These are phyloP conservation scores for Raphanus hybrid DNA, from an alignment of 441 rosid genomes.

Conservation along the genomic window DNA sequence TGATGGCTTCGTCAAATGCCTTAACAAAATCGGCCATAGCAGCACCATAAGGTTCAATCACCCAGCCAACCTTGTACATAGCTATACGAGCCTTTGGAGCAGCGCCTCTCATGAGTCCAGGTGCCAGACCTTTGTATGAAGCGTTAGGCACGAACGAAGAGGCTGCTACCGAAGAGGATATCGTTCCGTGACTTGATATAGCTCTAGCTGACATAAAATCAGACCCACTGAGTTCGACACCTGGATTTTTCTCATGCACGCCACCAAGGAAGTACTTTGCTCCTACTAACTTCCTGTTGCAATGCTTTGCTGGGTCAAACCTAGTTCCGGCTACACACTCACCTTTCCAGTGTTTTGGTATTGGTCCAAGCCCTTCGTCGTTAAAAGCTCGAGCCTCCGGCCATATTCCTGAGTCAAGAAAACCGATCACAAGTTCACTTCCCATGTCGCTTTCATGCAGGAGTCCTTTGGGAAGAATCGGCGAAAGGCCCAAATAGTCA, in stretches of 20 bases:
- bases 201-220: slow-evolving; percentile 51
- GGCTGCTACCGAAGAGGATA: slow-evolving; percentile 62
- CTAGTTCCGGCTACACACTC: slow-evolving; percentile 59
- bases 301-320: slow-evolving; percentile 54
- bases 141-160: slow-evolving; percentile 51
- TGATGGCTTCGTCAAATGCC: slow-evolving; percentile 62
- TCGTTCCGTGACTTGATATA: slow-evolving; percentile 57
- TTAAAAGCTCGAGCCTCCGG: slow-evolving; percentile 63
- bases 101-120: slow-evolving; percentile 69
- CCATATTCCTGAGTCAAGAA: slow-evolving; percentile 71
- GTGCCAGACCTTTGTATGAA: slow-evolving; percentile 62
- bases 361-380: slow-evolving; percentile 49
- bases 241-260: background rate
- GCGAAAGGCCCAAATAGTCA: slow-evolving; percentile 61
- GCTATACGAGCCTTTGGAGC: slow-evolving; percentile 77
- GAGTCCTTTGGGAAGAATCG: slow-evolving; percentile 43
- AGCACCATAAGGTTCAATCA: background rate
- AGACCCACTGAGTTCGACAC: accelerated
- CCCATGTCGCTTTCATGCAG: slow-evolving; percentile 61
- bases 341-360: slow-evolving; percentile 65
- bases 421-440: slow-evolving; percentile 60
- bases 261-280: slow-evolving; percentile 67
- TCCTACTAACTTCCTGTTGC: slow-evolving; percentile 65
- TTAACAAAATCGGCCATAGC: slow-evolving; percentile 41
- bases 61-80: slow-evolving; percentile 62